These are phyloP conservation scores for Glonium stellatum DNA, from an alignment of 495 filamentous ascomycete species.

Conservation along the genomic window DNA sequence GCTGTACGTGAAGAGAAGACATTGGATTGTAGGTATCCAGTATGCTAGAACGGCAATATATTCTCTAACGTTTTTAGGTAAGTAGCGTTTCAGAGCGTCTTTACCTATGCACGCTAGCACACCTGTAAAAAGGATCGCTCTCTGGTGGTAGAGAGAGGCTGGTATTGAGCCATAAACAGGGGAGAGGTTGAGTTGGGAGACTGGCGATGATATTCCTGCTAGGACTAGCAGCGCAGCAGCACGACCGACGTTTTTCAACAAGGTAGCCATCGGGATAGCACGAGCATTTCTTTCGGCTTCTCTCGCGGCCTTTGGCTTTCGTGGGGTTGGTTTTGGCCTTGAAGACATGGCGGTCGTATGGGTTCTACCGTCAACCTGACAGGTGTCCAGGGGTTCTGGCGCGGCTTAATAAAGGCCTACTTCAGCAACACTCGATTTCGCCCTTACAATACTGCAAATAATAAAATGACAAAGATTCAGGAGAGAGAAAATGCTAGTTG, in stretches of 20 bases:
- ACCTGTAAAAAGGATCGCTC: slow-evolving; percentile 55
- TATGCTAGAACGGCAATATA: slow-evolving; percentile 61
- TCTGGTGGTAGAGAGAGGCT: slow-evolving; percentile 60
- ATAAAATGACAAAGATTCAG: too few relatives aligned
- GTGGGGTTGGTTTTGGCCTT: slow-evolving; percentile 21
- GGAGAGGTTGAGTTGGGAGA: slow-evolving; percentile 66
- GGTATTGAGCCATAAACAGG: slow-evolving; percentile 84
- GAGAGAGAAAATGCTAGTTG: too few relatives aligned
- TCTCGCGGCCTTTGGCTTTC: slow-evolving; percentile 25
- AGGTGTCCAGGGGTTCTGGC: too few relatives aligned
- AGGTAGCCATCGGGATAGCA: slow-evolving; percentile 11
- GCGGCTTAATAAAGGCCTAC: too few relatives aligned
- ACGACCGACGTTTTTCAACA: slow-evolving; percentile 18
- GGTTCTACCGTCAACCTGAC: neutral
- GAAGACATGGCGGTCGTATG: slow-evolving; percentile 12
- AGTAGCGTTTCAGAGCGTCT: slow-evolving; percentile 41
- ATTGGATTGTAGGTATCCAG: slow-evolving; percentile 67
- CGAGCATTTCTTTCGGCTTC: slow-evolving; percentile 22
- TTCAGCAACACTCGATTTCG: too few relatives aligned
- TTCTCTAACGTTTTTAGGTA: slow-evolving; percentile 38
- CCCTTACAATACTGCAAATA: too few relatives aligned
- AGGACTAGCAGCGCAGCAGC: slow-evolving; percentile 49
- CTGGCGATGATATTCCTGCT: slow-evolving; percentile 64
- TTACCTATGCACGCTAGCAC: slow-evolving; percentile 55
- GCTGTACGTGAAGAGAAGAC: slow-evolving; percentile 58